A percentile compares a stretch with the other conserved stretches of the same genome.
Evolutionary conservation across 257 asterid species (phyloP).

Genomic region (Petrea volubilis): DNA sequence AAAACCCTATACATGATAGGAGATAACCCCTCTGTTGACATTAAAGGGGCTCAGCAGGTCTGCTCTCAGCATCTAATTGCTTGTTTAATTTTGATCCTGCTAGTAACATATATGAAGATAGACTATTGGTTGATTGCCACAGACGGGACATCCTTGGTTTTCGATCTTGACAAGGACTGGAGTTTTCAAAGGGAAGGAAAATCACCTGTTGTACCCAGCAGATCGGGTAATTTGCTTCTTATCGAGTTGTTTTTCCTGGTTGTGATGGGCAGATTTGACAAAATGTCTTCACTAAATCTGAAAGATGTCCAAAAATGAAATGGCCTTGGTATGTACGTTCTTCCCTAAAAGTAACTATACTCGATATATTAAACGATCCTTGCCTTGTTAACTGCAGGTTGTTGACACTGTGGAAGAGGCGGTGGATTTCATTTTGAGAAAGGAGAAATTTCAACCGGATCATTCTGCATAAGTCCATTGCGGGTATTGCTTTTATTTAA

Average conservation of each 20-base stretch:
- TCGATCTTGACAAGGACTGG: conserved; percentile 91
- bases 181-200: conserved; percentile 75
- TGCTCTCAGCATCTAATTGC: conserved; percentile 17
- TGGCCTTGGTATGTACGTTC: neutral
- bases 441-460: conserved; percentile 40
- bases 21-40: conserved; percentile 85
- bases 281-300: neutral
- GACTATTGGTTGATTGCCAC: conserved; percentile 20
- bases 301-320: neutral
- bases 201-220: conserved; percentile 63
- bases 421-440: conserved; percentile 71
- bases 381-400: conserved; percentile 47
- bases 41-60: conserved; percentile 86
- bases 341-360: neutral
- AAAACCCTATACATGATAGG: conserved; percentile 86
- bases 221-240: conserved; percentile 53
- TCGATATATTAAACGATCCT: neutral
- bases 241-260: neutral
- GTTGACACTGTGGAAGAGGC: conserved; percentile 90
- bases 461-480: conserved; percentile 5
- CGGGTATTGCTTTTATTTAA: neutral
- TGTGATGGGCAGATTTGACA: neutral
- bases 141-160: conserved; percentile 89
- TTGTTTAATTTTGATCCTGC: conserved; percentile 8
- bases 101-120: neutral